These are phyloP conservation scores for Phaeodactylum tricornutum DNA, from an alignment of 108 stramenopile genomes.

Conservation along the genomic window DNA sequence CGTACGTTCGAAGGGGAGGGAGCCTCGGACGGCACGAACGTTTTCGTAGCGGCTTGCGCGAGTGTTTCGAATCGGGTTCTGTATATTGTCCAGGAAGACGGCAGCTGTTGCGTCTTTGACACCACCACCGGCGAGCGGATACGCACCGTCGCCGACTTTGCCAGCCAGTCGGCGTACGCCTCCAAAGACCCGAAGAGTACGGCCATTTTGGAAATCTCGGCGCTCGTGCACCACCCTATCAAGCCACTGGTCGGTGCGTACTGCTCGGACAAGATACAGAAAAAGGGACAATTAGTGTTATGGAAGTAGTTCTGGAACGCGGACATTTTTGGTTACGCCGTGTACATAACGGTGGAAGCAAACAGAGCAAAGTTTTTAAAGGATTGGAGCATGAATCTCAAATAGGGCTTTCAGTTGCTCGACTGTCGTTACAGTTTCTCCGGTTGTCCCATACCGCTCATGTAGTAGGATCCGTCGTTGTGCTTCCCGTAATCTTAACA, in stretches of 20 bases:
- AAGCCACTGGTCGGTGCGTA: conserved; percentile 50
- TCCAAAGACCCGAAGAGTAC: conserved; percentile 19
- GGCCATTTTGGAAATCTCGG: conserved; percentile 43
- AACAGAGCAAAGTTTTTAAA: no score
- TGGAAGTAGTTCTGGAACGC: no score
- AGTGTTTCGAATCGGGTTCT: conserved; percentile 59
- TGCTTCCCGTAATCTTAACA: no score
- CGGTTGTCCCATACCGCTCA: no score
- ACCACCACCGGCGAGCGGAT: conserved; percentile 35
- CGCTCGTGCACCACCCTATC: conserved; percentile 60
- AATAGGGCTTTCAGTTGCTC: no score
- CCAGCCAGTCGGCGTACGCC: conserved; percentile 11
- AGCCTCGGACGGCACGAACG: background rate
- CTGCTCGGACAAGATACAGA: conserved; percentile 71
- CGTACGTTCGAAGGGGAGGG: conserved; percentile 25
- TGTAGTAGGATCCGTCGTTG: no score
- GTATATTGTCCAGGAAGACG: conserved; percentile 41
- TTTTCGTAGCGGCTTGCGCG: conserved; percentile 53
- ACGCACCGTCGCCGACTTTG: conserved; percentile 51
- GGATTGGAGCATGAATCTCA: no score
- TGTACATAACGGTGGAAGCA: no score
- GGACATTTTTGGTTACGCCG: no score
- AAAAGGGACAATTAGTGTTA: conserved; percentile 54
- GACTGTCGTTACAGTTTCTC: no score
- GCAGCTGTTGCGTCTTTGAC: conserved; percentile 63